Evolutionary conservation across 371 early-diverging fungal genomes (phyloP), one percentile per base, ranked within the genome.

Genomic region (Chytridium lagenaria): DNA sequence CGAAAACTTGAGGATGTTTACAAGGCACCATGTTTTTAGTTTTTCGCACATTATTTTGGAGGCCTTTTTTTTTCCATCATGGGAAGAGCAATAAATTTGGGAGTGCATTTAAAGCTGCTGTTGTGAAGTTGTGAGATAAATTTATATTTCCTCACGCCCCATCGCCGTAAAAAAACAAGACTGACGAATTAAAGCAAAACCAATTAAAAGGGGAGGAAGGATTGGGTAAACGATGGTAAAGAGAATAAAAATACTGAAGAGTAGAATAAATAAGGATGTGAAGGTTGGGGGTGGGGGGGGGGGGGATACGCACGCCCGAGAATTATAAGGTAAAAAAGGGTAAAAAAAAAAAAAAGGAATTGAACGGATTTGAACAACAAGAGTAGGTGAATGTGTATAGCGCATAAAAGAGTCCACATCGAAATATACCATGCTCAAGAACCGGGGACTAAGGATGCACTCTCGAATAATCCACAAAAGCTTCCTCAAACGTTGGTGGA

Each of bases 401-500:
- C 19, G 44, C 12, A 44, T 19, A 44, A 19, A 19, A 44, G 19
- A 44, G 44, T 44, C 44, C 7, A 7, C 44, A 19, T 44, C 19
- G 44, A 44, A 44, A 44, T n/a, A n/a, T n/a, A n/a, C n/a, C n/a
- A 44, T 7, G 44, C 19, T 12, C 12, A 44, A 44, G 44, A 44
- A 44, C 44, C 19, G 44, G 44, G 19, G 19, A 44, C 12, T 44
- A 44, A 12, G 19, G 44, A 44, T 19, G 44, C 44, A 44, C 7
- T 12, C 7, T 7, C 44, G 44, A 44, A 44, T 7, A 44, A 44
- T 7, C 12, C 44, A 7, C 7, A 44, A 12, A 19, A 44, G 44
- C 55, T n/a, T 52, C 12, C 26, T 52, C 55, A 26, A 52, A 52
- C 5, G 55, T 5, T 10, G 55, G 55, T 52, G 55, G 55, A n/a